These are phyloP conservation scores for Tephrocybe sp. DNA, from an alignment of 768 basidiomycete genomes.

Conservation along the genomic window DNA sequence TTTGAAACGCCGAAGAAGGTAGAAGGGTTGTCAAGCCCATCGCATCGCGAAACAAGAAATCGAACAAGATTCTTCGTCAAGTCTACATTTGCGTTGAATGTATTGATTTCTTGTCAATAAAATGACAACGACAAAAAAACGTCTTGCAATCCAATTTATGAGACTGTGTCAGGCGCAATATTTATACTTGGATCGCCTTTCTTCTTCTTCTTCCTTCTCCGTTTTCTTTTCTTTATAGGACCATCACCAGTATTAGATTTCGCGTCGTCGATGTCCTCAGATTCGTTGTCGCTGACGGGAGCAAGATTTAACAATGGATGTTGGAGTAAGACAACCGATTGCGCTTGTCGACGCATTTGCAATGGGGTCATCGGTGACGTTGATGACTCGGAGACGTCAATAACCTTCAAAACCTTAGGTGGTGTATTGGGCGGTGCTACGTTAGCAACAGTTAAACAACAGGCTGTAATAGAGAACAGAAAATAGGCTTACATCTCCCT, in stretches of 20 bases:
- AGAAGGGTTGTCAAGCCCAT: too few relatives aligned
- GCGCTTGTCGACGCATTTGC: conserved; percentile 12
- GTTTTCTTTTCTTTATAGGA: conserved; percentile 60
- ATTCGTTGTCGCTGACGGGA: conserved; percentile 33
- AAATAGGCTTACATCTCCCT: not conserved
- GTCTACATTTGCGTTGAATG: too few relatives aligned
- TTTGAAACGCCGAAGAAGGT: too few relatives aligned
- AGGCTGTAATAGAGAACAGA: not conserved
- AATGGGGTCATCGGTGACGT: conserved; percentile 9
- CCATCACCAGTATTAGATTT: conserved; percentile 15
- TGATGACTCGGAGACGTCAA: conserved; percentile 19
- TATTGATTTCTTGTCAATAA: too few relatives aligned
- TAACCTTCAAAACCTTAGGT: conserved; percentile 5
- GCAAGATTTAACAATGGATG: conserved; percentile 59
- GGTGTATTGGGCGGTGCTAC: not conserved
- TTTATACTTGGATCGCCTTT: conserved; percentile 15
- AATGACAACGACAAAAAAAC: too few relatives aligned
- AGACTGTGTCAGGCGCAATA: not conserved
- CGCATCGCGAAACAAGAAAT: too few relatives aligned
- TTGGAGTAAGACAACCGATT: conserved; percentile 27
- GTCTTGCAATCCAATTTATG: too few relatives aligned
- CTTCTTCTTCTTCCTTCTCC: conserved; percentile 54
- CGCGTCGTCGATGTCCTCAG: conserved; percentile 25
- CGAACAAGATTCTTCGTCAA: too few relatives aligned
- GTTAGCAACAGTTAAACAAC: not conserved